A percentile compares a stretch with the other conserved stretches of the same genome.
phyloP scores from a whole-genome alignment of 768 basidiomycete genomes.

The Crepidotus variabilis region DNA sequence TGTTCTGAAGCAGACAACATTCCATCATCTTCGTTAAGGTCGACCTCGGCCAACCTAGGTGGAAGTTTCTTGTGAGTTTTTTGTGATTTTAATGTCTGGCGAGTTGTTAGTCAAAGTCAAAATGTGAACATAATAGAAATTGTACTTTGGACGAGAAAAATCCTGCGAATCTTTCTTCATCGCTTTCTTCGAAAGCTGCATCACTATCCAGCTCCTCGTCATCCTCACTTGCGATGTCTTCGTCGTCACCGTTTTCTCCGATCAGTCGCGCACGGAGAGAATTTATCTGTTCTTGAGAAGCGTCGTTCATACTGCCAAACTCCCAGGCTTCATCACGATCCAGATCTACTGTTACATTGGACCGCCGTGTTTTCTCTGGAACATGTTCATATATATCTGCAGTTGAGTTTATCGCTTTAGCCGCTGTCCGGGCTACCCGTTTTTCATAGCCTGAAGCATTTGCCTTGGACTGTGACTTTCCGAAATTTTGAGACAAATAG shows the following conservation, averaged over 20 bases:
- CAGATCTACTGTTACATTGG: constrained; percentile 49
- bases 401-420: constrained; percentile 26
- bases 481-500: constrained; percentile 1
- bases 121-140: neutral
- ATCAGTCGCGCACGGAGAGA: constrained; percentile 43
- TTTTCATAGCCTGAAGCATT: constrained; percentile 50
- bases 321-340: constrained; percentile 51
- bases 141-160: constrained; percentile 49
- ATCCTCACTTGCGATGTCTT: constrained; percentile 59
- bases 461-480: constrained; percentile 25
- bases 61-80: constrained; percentile 23
- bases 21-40: constrained; percentile 60
- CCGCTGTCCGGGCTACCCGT: constrained; percentile 41
- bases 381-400: constrained; percentile 66
- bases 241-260: constrained; percentile 48
- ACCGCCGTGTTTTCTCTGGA: constrained; percentile 45
- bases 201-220: constrained; percentile 89
- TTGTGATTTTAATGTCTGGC: constrained; percentile 25
- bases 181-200: constrained; percentile 77
- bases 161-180: constrained; percentile 73
- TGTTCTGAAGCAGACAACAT: constrained; percentile 29
- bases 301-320: constrained; percentile 36
- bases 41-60: constrained; percentile 51
- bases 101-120: constrained; percentile 10
- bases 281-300: constrained; percentile 35